These are phyloP conservation scores for Ogataea hybrid DNA, from an alignment of 1,139 yeast genomes.

Conservation along the genomic window DNA sequence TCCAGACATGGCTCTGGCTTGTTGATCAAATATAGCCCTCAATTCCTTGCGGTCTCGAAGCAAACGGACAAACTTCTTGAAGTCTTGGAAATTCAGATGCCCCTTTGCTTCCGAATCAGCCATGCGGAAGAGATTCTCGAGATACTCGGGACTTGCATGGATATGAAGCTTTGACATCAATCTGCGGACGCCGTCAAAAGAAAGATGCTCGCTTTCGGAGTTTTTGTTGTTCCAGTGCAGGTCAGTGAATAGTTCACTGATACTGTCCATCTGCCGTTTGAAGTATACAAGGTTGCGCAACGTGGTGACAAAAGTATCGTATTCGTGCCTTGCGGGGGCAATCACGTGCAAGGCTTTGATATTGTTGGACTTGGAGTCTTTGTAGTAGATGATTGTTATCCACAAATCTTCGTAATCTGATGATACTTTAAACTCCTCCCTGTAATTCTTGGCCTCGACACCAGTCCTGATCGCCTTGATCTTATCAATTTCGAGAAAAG, in stretches of 20 bases:
- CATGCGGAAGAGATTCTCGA: constrained; percentile 29
- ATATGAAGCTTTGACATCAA: constrained; percentile 70
- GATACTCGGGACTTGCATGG: constrained; percentile 40
- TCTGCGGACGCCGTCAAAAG: constrained; percentile 65
- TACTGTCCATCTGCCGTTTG: constrained; percentile 52
- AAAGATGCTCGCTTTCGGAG: constrained; percentile 43
- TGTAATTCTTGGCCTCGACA: constrained; percentile 71
- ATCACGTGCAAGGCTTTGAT: constrained; percentile 67
- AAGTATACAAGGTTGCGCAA: constrained; percentile 44
- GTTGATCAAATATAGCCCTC: constrained; percentile 36
- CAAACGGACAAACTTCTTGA: constrained; percentile 64
- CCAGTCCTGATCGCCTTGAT: constrained; percentile 68
- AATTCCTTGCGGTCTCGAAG: constrained; percentile 53
- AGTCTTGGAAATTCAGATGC: constrained; percentile 62
- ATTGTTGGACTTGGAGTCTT: constrained; percentile 33
- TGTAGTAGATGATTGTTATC: constrained; percentile 72
- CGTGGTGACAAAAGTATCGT: constrained; percentile 49
- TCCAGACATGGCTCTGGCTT: constrained; percentile 4
- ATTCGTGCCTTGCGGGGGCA: constrained; percentile 63
- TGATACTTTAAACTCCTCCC: constrained; percentile 79
- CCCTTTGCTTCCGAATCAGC: constrained; percentile 37
- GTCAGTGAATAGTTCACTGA: constrained; percentile 48
- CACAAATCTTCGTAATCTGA: constrained; percentile 65
- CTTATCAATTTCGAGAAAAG: constrained; percentile 63
- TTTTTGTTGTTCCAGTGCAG: constrained; percentile 55